Evolutionary conservation across 2,329 filamentous ascomycete genomes (phyloP).

Genomic region (Whalleya microplaca): DNA sequence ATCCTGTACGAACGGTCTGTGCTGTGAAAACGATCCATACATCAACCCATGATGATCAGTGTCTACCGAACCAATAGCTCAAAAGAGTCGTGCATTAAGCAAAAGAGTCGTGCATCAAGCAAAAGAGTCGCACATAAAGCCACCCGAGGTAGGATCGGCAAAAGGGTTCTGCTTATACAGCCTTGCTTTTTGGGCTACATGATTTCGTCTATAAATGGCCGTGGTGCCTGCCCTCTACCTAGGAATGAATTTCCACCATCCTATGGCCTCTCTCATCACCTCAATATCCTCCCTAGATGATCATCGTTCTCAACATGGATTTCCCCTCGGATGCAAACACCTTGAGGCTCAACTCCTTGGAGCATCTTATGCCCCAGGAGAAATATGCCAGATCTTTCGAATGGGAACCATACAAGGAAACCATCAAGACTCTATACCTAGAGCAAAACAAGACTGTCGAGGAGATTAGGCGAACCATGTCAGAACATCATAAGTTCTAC

Average conservation of each 20-base stretch:
- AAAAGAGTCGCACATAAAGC: not conserved
- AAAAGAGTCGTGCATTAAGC: not conserved
- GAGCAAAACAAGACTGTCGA: slow-evolving; percentile 46
- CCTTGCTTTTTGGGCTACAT: not conserved
- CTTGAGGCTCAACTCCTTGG: not conserved
- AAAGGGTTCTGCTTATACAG: not conserved
- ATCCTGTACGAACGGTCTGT: not conserved
- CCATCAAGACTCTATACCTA: slow-evolving; percentile 45
- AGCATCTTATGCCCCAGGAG: slow-evolving; percentile 3
- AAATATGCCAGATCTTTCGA: slow-evolving; percentile 28
- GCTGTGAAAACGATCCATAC: not conserved
- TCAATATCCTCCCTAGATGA: not conserved
- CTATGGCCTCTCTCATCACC: not conserved
- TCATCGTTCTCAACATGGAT: slow-evolving; percentile 1
- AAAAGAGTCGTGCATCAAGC: too few species aligned
- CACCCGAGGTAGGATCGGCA: not conserved
- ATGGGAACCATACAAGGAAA: slow-evolving; percentile 31
- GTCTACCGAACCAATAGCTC: too few species aligned
- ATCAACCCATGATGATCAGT: too few species aligned
- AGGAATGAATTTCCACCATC: not conserved
- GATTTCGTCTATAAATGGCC: not conserved
- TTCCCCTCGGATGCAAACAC: not conserved
- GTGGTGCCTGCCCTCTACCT: not conserved
- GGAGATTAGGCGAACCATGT: slow-evolving; percentile 45
- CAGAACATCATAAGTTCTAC: slow-evolving; percentile 42